Evolutionary conservation across 352 stramenopile species (phyloP).

Genomic region (Phytophthora europaea): DNA sequence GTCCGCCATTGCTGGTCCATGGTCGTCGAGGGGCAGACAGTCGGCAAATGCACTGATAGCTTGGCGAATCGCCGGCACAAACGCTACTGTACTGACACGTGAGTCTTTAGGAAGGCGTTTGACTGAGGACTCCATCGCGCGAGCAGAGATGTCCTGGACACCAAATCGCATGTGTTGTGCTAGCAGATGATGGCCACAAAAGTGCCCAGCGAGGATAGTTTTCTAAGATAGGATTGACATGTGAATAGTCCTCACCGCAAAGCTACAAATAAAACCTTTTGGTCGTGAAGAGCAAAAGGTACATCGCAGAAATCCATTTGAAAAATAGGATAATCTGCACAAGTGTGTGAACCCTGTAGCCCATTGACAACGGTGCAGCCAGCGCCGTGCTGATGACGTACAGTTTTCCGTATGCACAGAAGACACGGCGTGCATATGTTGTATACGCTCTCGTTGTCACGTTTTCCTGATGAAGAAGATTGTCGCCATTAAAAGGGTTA

Average conservation of each 20-base stretch:
- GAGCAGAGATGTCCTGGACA: neutral
- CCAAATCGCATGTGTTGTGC: neutral
- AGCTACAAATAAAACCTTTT: too few relatives aligned
- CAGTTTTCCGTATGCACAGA: too few relatives aligned
- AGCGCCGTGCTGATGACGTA: too few relatives aligned
- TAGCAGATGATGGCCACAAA: neutral
- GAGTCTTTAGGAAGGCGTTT: neutral
- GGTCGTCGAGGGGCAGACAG: neutral
- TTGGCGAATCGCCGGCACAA: neutral
- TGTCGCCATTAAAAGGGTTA: too few relatives aligned
- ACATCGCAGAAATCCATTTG: too few relatives aligned
- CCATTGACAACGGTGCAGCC: too few relatives aligned
- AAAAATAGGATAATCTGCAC: too few relatives aligned
- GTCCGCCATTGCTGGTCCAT: neutral
- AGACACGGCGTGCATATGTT: too few relatives aligned
- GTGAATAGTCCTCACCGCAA: neutral
- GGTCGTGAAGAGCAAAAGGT: too few relatives aligned
- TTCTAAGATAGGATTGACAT: neutral
- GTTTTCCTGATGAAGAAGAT: too few relatives aligned
- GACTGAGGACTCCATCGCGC: neutral
- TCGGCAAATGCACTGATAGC: neutral
- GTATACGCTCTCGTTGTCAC: too few relatives aligned
- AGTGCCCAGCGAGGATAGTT: neutral
- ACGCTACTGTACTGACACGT: neutral
- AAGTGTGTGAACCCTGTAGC: too few relatives aligned